Evolutionary conservation across 768 basidiomycete species (phyloP), one percentile per base, ranked within the genome.

Genomic region (Boletus sp.): DNA sequence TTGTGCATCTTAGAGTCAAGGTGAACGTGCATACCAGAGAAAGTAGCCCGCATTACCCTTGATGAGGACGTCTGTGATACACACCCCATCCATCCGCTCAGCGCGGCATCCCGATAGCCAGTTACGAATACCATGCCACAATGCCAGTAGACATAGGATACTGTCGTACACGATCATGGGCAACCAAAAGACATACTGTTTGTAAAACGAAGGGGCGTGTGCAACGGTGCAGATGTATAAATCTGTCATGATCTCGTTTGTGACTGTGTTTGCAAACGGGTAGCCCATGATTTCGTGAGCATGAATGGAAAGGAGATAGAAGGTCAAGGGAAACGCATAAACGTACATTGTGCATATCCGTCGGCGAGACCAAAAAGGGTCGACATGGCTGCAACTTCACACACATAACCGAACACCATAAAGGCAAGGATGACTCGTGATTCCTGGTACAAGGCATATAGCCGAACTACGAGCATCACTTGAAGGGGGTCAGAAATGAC

Each of bases 371-470:
- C 30, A 3, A 25, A 7, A n/a, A 64, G 47, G 6, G 33, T 42
- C 1, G 35, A 17, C 34, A 32, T 25, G 15, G 33, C 21, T 47
- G 21, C 10, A 10, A 47, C 11, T 40, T 55, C 42, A 8, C n/a
- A n/a, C n/a, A n/a, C n/a, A n/a, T n/a, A n/a, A n/a, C n/a, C n/a
- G n/a, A n/a, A n/a, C n/a, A n/a, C n/a, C n/a, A n/a, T n/a, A n/a
- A n/a, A n/a, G n/a, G n/a, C n/a, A n/a, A n/a, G n/a, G n/a, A n/a
- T n/a, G n/a, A n/a, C n/a, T n/a, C n/a, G n/a, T n/a, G n/a, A n/a
- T n/a, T n/a, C n/a, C n/a, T n/a, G n/a, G n/a, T 55, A 62, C 41
- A 59, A 27, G 4, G 61, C 46, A 19, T 59, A 59, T 23, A 63
- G 25, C 6, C 57, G 51, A 46, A 34, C 51, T 42, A 59, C 57